phyloP scores from a whole-genome alignment of 2,329 filamentous ascomycete genomes.

The Parastagonospora avenae region DNA sequence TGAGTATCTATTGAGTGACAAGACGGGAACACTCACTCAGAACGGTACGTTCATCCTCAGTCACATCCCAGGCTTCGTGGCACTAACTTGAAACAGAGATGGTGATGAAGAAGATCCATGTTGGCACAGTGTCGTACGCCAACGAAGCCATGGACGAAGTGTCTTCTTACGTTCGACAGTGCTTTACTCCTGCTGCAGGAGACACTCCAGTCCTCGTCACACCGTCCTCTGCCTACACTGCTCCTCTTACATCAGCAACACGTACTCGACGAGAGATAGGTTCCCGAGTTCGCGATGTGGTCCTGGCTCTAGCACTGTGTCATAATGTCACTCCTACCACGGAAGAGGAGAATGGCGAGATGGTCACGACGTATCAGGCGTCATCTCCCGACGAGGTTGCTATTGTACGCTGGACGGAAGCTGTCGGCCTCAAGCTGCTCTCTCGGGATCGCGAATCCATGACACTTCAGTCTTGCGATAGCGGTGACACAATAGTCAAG shows the following conservation, averaged over 20 bases:
- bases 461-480: slow-evolving; percentile 76
- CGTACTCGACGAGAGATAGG: slow-evolving; percentile 92
- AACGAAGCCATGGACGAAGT: slow-evolving; percentile 99
- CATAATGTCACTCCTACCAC: slow-evolving; percentile 95
- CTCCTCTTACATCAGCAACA: slow-evolving; percentile 69
- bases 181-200: slow-evolving; percentile 63
- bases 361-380: slow-evolving; percentile 87
- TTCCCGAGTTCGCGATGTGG: slow-evolving; percentile 87
- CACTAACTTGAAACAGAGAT: slow-evolving; percentile 66
- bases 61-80: not conserved
- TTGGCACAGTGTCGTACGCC: slow-evolving; percentile 96
- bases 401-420: slow-evolving; percentile 94
- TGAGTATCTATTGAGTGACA: slow-evolving; percentile 94
- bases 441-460: slow-evolving; percentile 89
- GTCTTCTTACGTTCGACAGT: slow-evolving; percentile 80
- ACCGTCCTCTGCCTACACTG: slow-evolving; percentile 72
- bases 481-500: slow-evolving; percentile 74
- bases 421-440: slow-evolving; percentile 81
- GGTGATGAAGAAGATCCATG: slow-evolving; percentile 98
- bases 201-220: slow-evolving; percentile 63
- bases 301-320: slow-evolving; percentile 88
- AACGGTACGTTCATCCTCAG: slow-evolving; percentile 61
- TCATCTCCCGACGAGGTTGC: slow-evolving; percentile 98
- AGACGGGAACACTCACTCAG: slow-evolving; percentile 96
- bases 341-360: slow-evolving; percentile 79